Conservation (phyloP, 768 basidiomycete genomes). For the Tephrocybe sp. region DNA sequence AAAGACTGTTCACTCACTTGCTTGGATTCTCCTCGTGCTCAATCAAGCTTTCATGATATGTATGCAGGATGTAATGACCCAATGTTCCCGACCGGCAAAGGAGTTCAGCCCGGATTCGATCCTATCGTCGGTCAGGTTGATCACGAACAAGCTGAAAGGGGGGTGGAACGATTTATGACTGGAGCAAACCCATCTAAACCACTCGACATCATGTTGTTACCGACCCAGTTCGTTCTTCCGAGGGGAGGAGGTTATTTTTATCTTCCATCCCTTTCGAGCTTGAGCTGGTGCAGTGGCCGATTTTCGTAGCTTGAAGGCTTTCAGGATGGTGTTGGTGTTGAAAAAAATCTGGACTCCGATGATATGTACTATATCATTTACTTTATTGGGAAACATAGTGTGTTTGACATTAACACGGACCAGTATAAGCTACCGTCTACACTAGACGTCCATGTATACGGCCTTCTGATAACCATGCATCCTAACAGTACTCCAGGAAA, state of each 20-base stretch:
- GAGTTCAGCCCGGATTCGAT: constrained; percentile 13
- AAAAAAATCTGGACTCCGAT: too few species aligned
- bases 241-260: constrained; percentile 27
- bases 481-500: constrained; percentile 62
- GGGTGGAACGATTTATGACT: constrained; percentile 10
- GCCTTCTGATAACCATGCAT: neutral
- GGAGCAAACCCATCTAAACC: constrained; percentile 9
- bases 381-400: too few species aligned
- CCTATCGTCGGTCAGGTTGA: constrained; percentile 17
- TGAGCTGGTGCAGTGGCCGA: too few species aligned
- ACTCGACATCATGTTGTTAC: neutral
- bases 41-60: neutral
- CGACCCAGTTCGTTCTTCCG: constrained; percentile 9
- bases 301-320: too few species aligned
- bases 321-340: too few species aligned
- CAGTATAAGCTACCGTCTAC: constrained; percentile 13
- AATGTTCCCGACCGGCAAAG: constrained; percentile 12
- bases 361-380: too few species aligned
- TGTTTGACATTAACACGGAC: constrained; percentile 11
- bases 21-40: neutral
- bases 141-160: constrained; percentile 7
- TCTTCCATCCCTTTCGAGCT: too few species aligned
- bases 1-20: neutral
- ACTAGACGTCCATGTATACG: constrained; percentile 7
- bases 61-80: constrained; percentile 11